These are phyloP conservation scores for Russula brevipes DNA, from an alignment of 768 basidiomycete species.

Conservation along the genomic window DNA sequence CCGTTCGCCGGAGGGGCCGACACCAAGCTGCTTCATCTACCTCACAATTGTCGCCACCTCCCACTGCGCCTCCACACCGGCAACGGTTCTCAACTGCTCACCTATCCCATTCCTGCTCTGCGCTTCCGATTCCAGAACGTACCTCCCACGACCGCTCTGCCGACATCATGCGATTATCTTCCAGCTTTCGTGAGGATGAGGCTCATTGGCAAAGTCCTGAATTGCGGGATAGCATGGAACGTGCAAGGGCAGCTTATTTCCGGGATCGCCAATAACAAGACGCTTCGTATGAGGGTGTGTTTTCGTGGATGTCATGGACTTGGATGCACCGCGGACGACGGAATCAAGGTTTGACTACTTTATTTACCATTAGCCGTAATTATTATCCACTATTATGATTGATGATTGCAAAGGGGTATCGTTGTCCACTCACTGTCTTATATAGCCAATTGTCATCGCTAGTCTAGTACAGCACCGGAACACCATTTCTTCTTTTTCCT, in stretches of 20 bases:
- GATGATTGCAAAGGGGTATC: not conserved
- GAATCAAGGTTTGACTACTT: not conserved
- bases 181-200: slow-evolving; percentile 43
- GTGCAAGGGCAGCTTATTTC: slow-evolving; percentile 45
- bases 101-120: slow-evolving; percentile 27
- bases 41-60: slow-evolving; percentile 30
- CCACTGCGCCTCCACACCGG: slow-evolving; percentile 23
- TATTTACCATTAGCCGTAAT: not conserved
- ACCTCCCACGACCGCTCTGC: slow-evolving; percentile 27
- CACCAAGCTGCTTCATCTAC: slow-evolving; percentile 28
- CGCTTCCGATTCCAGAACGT: slow-evolving; percentile 31
- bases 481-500: not conserved
- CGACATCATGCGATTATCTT: slow-evolving; percentile 12
- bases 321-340: not conserved
- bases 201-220: slow-evolving; percentile 56
- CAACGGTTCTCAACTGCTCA: slow-evolving; percentile 14
- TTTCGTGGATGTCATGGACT: not conserved
- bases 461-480: not conserved
- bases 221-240: slow-evolving; percentile 66
- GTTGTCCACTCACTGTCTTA: slow-evolving; percentile 7
- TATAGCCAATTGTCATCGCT: slow-evolving; percentile 7
- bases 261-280: slow-evolving; percentile 17
- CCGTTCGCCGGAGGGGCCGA: slow-evolving; percentile 25
- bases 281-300: not conserved
- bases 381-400: not conserved